Base-by-base conservation (phyloP, 768 basidiomycete genomes). In the Pisolithus albus region DNA sequence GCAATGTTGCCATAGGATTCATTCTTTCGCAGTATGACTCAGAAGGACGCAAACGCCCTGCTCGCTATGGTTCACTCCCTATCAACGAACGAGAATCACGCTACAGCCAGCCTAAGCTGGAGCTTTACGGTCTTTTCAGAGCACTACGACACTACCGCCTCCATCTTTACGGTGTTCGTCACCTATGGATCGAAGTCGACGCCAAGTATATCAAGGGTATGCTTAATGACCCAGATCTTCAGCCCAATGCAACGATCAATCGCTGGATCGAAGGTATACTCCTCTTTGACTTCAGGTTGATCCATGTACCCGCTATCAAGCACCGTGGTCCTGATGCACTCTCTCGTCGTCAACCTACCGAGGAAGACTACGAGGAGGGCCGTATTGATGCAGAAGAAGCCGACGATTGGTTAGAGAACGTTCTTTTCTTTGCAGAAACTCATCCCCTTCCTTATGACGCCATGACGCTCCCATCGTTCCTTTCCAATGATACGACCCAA, bases 61-160 rank as follows among this genome's bases (percentile, higher is more conserved):
- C 64, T 0, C 55, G 61, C 0, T 78, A 75, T 43, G 63, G 72
- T 0, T 77, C 71, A 0, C 71, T 77, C 1, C 56, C 67, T 0
- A 59, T 75, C 23, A 72, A 72, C 37, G 63, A 56, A 15, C 37
- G 48, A 1, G 46, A 52, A 10, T 57, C 15, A 2, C 32, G 36
- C n/a, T 57, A 55, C 15, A 59, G 56, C 0, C 63, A 66, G 16
- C 40, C 58, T 0, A 69, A 71, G 49, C 44, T 67, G 2, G 61
- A 68, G n/a, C 52, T 71, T 0, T 58, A 49, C 16, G 38, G 53
- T 7, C 42, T 44, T 7, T 44, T 44, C 42, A 23, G 42, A 15
- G 23, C 13, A 0, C 42, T 44, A 7, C 13, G 13, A 11, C 19
- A 44, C 23, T 19, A 15, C 7, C 26, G 23, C 4, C 23, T 23